Base-by-base conservation (phyloP, 1,284 basidiomycete genomes). In the Ceratobasidium sp. region DNA sequence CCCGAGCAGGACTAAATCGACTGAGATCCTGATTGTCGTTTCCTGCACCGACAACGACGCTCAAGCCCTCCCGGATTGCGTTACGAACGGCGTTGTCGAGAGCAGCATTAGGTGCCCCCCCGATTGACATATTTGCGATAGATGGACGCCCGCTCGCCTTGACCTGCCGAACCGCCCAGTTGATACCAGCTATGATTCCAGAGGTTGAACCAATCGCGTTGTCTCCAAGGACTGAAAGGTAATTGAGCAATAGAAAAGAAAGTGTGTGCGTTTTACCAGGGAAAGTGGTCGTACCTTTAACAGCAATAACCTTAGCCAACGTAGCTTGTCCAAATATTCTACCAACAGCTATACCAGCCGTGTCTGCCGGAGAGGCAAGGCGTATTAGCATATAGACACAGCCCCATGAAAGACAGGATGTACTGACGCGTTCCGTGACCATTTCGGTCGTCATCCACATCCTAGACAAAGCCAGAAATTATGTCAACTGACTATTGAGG, bases 21-120 rank as follows among this genome's bases (percentile, higher is more conserved):
- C 79, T 81, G n/a, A 86, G 86, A 77, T 87, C 86, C 79, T 84
- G 84, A 83, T 88, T 87, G 82, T 88, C 87, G 82, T 84, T 87
- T 87, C 95, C 96, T 75, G 96, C 97, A 73, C 95, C 96, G 76
- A 97, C 96, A 78, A 95, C 94, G 80, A 99, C 98, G 87, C 98
- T 95, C 73, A 99, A 87, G 67, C 97, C 97, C 56, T 82, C 79
- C 29, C 89, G 88, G 73, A 98, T 95, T 72, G 96, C 96, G 27
- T 47, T 60, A 17, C 51, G 56, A 19, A 74, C 64, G 19, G 77
- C 78, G 7, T 22, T 47, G 51, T 79, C 78, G n/a, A 79, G 57
- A 0, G 78, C 65, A 14, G 57, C 22, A 56, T 75, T 73, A 17
- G 60, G 60, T 3, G 31, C 44, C 44, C 74, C 75, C 36, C 75